Evolutionary conservation across 768 basidiomycete species (phyloP).

Genomic region (Solioccasus polychromus): DNA sequence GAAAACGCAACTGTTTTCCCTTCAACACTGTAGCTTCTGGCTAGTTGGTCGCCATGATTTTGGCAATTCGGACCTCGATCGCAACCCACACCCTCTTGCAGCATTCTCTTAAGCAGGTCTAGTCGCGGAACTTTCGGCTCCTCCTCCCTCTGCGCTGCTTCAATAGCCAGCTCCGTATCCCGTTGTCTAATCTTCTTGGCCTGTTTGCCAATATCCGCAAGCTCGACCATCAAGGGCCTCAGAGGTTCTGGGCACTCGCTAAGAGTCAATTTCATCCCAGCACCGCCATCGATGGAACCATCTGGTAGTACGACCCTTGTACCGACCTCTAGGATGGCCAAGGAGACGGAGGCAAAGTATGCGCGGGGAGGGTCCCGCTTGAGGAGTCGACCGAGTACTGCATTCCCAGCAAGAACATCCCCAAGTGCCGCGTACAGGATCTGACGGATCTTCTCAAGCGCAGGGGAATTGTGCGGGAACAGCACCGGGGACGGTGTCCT

Average conservation of each 20-base stretch:
- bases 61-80: conserved; percentile 7
- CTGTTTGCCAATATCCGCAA: conserved; percentile 50
- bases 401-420: conserved; percentile 58
- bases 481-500: conserved; percentile 50
- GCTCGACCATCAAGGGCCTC: conserved; percentile 67
- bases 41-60: conserved; percentile 23
- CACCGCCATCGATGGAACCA: conserved; percentile 46
- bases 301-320: conserved; percentile 45
- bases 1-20: conserved; percentile 69
- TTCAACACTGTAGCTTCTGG: conserved; percentile 48
- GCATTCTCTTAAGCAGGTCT: conserved; percentile 55
- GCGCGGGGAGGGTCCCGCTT: conserved; percentile 65
- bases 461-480: conserved; percentile 37
- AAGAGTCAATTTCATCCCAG: conserved; percentile 55
- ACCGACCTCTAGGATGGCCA: conserved; percentile 71
- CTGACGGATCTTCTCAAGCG: conserved; percentile 79
- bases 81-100: conserved; percentile 59
- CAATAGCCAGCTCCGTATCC: conserved; percentile 56
- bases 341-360: conserved; percentile 74
- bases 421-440: conserved; percentile 81
- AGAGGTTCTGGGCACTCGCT: conserved; percentile 60
- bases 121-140: conserved; percentile 43
- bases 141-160: conserved; percentile 29
- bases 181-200: conserved; percentile 49
- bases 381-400: conserved; percentile 54